phyloP scores from a whole-genome alignment of 208 protist species.

The Strigomonas culicis region DNA sequence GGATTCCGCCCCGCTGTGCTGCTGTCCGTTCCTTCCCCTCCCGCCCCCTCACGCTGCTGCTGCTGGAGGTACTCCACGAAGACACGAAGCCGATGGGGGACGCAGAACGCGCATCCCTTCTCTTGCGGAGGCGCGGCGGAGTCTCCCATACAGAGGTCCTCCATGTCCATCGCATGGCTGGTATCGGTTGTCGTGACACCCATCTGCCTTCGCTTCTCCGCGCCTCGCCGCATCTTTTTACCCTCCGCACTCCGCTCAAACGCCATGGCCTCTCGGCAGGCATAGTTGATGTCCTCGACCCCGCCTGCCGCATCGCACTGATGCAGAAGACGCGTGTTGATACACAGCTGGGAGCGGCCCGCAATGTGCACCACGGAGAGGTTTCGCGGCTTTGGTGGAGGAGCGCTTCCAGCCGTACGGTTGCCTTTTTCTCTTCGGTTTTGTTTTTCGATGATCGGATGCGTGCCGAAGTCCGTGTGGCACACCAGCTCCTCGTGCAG shows the following conservation, averaged over 20 bases:
- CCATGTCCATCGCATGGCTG: conserved; percentile 9
- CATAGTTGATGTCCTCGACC: neutral
- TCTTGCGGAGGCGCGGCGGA: conserved; percentile 7
- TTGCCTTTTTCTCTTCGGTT: conserved; percentile 6
- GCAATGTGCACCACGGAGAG: conserved; percentile 77
- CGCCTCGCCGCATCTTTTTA: conserved; percentile 22
- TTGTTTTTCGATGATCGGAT: neutral
- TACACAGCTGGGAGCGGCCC: conserved; percentile 85
- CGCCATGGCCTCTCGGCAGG: conserved; percentile 89
- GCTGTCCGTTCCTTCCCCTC: too few species aligned
- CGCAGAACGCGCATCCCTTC: conserved; percentile 40
- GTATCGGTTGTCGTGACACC: neutral
- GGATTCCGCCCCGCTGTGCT: conserved; percentile 12
- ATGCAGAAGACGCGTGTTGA: neutral
- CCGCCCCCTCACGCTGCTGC: conserved; percentile 10
- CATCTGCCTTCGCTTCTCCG: conserved; percentile 2
- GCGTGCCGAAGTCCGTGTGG: neutral
- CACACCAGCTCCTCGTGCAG: neutral
- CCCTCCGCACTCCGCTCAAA: conserved; percentile 61
- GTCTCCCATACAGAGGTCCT: conserved; percentile 8
- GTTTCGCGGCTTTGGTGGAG: neutral
- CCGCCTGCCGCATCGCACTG: neutral
- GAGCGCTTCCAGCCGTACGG: neutral
- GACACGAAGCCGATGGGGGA: conserved; percentile 19
- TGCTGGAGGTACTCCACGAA: conserved; percentile 21